Percentiles rank a stretch among this genome's conserved stretches.
Conservation (phyloP, 495 filamentous ascomycete genomes). For the Aspergillus sclerotiicarbonarius region DNA sequence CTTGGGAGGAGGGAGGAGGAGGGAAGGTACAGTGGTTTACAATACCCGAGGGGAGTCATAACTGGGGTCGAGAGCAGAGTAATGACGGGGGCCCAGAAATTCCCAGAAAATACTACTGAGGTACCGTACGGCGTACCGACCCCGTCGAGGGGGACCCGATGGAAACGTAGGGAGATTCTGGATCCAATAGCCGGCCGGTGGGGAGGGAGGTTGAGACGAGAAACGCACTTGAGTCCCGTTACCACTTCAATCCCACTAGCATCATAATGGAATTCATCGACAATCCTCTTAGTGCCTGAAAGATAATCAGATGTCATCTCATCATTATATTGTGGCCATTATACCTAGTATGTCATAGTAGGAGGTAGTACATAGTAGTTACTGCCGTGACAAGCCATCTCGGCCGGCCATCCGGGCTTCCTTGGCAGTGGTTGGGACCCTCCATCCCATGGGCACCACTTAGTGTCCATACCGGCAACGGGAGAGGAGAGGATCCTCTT, state of each 20-base stretch:
- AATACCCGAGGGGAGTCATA: too few relatives aligned
- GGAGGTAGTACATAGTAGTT: too few relatives aligned
- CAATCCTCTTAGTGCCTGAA: too few relatives aligned
- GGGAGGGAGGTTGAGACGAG: neutral
- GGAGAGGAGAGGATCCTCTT: neutral
- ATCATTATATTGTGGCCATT: too few relatives aligned
- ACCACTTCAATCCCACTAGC: too few relatives aligned
- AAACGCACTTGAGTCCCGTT: too few relatives aligned
- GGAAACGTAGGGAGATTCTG: neutral
- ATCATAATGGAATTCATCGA: too few relatives aligned
- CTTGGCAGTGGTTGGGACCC: conserved; percentile 13
- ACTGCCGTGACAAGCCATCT: conserved; percentile 11
- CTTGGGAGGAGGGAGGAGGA: neutral
- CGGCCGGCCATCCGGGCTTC: conserved; percentile 17
- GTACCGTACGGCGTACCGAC: neutral
- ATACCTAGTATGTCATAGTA: too few relatives aligned
- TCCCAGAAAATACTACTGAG: neutral
- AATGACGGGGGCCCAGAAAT: too few relatives aligned
- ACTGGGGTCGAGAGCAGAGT: too few relatives aligned
- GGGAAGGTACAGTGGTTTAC: neutral
- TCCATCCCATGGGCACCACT: conserved; percentile 13
- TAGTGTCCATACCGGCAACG: too few relatives aligned
- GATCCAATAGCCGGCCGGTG: neutral
- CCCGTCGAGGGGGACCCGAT: neutral
- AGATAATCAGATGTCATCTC: too few relatives aligned